Percentiles rank a stretch among this genome's conserved stretches.
phyloP scores from a whole-genome alignment of 1,284 basidiomycete genomes.

The Sphagnurus paluster region DNA sequence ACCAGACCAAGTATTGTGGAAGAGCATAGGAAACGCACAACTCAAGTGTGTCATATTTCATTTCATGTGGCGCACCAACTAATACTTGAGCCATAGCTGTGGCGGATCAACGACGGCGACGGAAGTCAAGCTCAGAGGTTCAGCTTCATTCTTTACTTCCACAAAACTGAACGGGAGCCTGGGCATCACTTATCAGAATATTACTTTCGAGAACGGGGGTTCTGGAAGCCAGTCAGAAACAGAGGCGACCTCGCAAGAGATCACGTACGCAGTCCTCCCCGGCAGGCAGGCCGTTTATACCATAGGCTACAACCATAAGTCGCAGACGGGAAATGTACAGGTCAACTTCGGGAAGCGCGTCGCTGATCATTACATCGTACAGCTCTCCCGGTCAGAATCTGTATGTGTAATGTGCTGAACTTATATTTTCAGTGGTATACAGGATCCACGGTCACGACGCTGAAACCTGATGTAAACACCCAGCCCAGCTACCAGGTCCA shows the following conservation, averaged over 20 bases:
- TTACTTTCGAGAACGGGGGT: slow-evolving; percentile 13
- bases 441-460: slow-evolving; percentile 6
- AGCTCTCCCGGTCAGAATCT: background rate
- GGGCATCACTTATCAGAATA: slow-evolving; percentile 8
- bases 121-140: slow-evolving; percentile 10
- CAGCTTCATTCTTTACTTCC: slow-evolving; percentile 6
- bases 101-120: slow-evolving; percentile 11
- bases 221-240: slow-evolving; percentile 2
- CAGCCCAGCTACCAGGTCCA: slow-evolving; percentile 10
- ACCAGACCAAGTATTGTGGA: slow-evolving; percentile 11
- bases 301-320: slow-evolving; percentile 10
- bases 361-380: slow-evolving; percentile 12
- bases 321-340: slow-evolving; percentile 14
- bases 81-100: slow-evolving; percentile 12
- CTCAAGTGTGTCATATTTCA: slow-evolving; percentile 9
- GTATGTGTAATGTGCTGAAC: background rate
- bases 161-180: slow-evolving; percentile 9
- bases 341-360: slow-evolving; percentile 13
- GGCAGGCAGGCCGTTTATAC: slow-evolving; percentile 15
- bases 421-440: slow-evolving; percentile 12
- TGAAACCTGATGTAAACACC: slow-evolving; percentile 5
- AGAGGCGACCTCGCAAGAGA: background rate
- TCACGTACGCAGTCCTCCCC: slow-evolving; percentile 11
- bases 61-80: background rate
- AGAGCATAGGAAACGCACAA: slow-evolving; percentile 12